These are phyloP conservation scores for Sphagnum contortum DNA, from an alignment of 225 moss, liverwort and hornwort genomes.

Conservation along the genomic window DNA sequence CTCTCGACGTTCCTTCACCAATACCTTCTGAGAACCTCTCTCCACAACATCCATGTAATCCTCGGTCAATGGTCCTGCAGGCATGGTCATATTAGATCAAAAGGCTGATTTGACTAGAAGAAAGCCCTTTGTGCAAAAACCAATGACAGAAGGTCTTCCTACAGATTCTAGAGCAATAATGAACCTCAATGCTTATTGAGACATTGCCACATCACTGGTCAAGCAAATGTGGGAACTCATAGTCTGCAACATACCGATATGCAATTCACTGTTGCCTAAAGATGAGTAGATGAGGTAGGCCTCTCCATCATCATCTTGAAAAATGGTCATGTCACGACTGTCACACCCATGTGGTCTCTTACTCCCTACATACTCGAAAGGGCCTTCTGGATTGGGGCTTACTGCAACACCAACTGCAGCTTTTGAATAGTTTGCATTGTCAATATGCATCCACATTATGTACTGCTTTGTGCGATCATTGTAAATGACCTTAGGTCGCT, in stretches of 20 bases:
- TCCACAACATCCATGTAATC: conserved; percentile 76
- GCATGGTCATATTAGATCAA: too few species aligned
- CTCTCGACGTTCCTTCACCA: conserved; percentile 83
- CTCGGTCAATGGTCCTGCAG: conserved; percentile 54
- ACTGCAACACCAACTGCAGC: conserved; percentile 87
- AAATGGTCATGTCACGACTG: conserved; percentile 94
- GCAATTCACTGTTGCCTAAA: conserved; percentile 73
- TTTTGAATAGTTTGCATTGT: conserved; percentile 89
- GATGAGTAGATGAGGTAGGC: conserved; percentile 93
- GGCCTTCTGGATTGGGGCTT: conserved; percentile 73
- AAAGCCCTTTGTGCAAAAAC: too few species aligned
- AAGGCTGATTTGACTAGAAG: too few species aligned
- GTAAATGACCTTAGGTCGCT: conserved; percentile 93
- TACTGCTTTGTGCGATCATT: conserved; percentile 69
- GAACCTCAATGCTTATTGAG: too few species aligned
- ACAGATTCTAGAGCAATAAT: too few species aligned
- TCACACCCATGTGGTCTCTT: conserved; percentile 88
- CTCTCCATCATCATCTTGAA: conserved; percentile 79
- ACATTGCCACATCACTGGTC: too few species aligned
- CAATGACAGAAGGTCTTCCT: too few species aligned
- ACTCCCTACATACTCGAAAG: conserved; percentile 80
- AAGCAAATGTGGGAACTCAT: too few species aligned
- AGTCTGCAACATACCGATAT: conserved; percentile 45
- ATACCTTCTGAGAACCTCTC: conserved; percentile 62
- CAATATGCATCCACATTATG: conserved; percentile 99